phyloP scores from a whole-genome alignment of 768 basidiomycete genomes.

The Lactarius akahatsu region DNA sequence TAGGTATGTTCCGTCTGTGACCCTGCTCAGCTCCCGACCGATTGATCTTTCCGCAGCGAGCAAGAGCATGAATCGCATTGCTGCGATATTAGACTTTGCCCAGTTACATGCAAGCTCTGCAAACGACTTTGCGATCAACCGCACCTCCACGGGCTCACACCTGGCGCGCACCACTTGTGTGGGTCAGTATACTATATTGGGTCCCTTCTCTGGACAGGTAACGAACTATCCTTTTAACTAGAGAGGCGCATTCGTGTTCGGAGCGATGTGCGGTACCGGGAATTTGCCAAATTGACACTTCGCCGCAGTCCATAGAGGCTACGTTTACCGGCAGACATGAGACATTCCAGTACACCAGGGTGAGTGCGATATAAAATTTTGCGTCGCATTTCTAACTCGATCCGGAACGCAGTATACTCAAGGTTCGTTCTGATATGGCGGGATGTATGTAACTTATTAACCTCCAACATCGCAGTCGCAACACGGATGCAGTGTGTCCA shows the following conservation, averaged over 20 bases:
- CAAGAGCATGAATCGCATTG: conserved; percentile 46
- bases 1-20: conserved; percentile 4
- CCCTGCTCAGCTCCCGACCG: too few relatives aligned
- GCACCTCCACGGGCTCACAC: conserved; percentile 53
- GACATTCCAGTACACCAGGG: conserved; percentile 66
- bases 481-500: conserved; percentile 52
- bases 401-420: conserved; percentile 48
- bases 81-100: conserved; percentile 55
- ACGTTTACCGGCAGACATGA: conserved; percentile 61
- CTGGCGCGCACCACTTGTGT: conserved; percentile 50
- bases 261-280: conserved; percentile 46
- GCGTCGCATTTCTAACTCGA: not conserved
- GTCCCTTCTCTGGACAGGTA: not conserved
- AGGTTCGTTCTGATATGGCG: conserved; percentile 37
- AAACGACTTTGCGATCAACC: conserved; percentile 48
- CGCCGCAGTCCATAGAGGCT: conserved; percentile 59
- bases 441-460: not conserved
- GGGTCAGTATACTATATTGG: conserved; percentile 41
- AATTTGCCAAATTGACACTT: conserved; percentile 58
- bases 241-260: conserved; percentile 51
- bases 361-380: conserved; percentile 29
- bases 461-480: conserved; percentile 37
- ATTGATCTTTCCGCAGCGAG: conserved; percentile 38
- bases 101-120: conserved; percentile 54
- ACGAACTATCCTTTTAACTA: conserved; percentile 29